Base-by-base conservation (phyloP, 2,329 filamentous ascomycete genomes). In the Botrytis paeoniae region DNA sequence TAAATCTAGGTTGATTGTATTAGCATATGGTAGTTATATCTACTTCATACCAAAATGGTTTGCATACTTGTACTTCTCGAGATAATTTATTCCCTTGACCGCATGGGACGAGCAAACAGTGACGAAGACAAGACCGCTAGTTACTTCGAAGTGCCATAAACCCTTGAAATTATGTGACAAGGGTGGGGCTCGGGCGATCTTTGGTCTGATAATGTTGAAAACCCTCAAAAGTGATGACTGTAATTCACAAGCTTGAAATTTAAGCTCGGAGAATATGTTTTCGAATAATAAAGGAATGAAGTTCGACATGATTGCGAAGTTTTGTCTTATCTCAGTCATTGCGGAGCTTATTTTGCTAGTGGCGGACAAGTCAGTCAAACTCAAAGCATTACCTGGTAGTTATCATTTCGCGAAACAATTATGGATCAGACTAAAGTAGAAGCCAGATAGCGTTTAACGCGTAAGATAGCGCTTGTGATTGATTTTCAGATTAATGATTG, bases 401-500 rank as follows among this genome's bases (percentile, higher is more conserved):
- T 63, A 63, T 29, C 35, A 39, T 37, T n/a, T 29, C 32, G 35
- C 16, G 35, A 68, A 39, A 54, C 41, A 54, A 66, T 66, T 66
- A 54, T 66, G 64, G 64, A 22, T 25, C 32, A 20, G 45, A 54
- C 35, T 9, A 54, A 54, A 48, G 43, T 48, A n/a, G 37, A 63
- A 48, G 39, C 32, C 57, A 71, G 69, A 71, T 71, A 71, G 69
- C 69, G 69, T 20, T 71, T 71, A 71, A 57, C 69, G 69, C 69
- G 69, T 41, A 71, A 71, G 45, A 71, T 71, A 57, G 69, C 69
- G 69, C 69, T 71, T 71, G 69, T 54, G 60, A 71, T 20, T 37
- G 7, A 4, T 29, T 48, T 29, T 29, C 39, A 18, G 10, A 12
- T 22, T 8, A 12, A 51, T 51, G 41, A 64, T 70, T 70, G 69